Evolutionary conservation across 139 green algal genomes (phyloP).

Genomic region (Edaphochlamys debaryana): DNA sequence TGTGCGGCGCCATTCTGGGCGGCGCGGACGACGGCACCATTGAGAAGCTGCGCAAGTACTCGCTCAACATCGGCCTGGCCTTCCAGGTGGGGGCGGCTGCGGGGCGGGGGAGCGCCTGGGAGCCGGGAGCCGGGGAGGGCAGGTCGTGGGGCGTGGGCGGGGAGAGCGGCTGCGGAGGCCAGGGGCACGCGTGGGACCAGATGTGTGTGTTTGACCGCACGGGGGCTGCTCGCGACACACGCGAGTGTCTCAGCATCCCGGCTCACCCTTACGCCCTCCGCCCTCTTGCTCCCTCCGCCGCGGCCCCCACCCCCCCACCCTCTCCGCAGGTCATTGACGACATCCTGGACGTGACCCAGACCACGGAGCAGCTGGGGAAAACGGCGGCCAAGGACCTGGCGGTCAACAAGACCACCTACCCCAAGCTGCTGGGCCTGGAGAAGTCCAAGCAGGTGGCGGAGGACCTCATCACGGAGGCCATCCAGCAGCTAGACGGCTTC

Average conservation of each 20-base stretch:
- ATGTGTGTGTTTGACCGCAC: no score
- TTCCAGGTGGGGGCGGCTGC: slow-evolving; percentile 95
- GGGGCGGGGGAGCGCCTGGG: background rate
- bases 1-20: slow-evolving; percentile 90
- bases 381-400: slow-evolving; percentile 97
- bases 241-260: no score
- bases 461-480: slow-evolving; percentile 93
- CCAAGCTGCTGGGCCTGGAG: slow-evolving; percentile 90
- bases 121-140: background rate
- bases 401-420: slow-evolving; percentile 98
- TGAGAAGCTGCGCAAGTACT: slow-evolving; percentile 92
- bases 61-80: slow-evolving; percentile 93
- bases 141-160: no score
- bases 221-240: no score
- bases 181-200: no score
- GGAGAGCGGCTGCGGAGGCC: no score
- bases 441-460: slow-evolving; percentile 82
- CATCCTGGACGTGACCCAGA: slow-evolving; percentile 96
- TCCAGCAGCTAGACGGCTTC: slow-evolving; percentile 87
- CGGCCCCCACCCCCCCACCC: no score
- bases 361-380: slow-evolving; percentile 96
- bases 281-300: no score
- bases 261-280: no score
- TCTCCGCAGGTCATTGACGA: slow-evolving; percentile 94
- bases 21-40: slow-evolving; percentile 87